phyloP scores from a whole-genome alignment of 148 eudicot species.

The Vaccinium darrowii region DNA sequence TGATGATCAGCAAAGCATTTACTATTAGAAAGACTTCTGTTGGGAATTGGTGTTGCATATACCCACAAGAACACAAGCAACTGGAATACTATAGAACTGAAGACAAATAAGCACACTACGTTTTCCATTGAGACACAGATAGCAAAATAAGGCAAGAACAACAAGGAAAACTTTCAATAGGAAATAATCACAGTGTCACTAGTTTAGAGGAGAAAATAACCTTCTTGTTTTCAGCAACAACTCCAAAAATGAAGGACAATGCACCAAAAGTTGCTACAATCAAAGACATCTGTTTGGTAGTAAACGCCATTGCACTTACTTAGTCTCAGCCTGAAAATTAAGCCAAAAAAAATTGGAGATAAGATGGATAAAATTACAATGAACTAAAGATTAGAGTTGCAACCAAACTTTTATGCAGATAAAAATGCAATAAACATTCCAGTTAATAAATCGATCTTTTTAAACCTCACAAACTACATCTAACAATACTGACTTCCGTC shows the following conservation, averaged over 20 bases:
- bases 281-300: slow-evolving; percentile 55
- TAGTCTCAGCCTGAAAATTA: slow-evolving; percentile 6
- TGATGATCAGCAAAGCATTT: background rate
- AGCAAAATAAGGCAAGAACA: background rate
- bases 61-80: background rate
- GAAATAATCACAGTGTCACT: background rate
- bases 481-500: too few relatives aligned
- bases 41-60: background rate
- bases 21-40: background rate
- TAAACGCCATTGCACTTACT: slow-evolving; percentile 35
- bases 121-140: background rate
- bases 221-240: slow-evolving; percentile 94
- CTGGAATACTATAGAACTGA: background rate
- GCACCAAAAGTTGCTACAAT: slow-evolving; percentile 59
- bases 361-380: background rate
- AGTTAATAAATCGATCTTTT: background rate
- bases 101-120: background rate
- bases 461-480: too few relatives aligned
- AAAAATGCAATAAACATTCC: background rate
- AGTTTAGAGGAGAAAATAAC: slow-evolving; percentile 25
- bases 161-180: background rate
- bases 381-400: background rate
- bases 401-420: background rate
- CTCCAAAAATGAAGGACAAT: slow-evolving; percentile 66
- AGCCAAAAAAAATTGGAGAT: background rate